Base-by-base conservation (phyloP, 2,329 filamentous ascomycete species). In the Juglanconis sp. region DNA sequence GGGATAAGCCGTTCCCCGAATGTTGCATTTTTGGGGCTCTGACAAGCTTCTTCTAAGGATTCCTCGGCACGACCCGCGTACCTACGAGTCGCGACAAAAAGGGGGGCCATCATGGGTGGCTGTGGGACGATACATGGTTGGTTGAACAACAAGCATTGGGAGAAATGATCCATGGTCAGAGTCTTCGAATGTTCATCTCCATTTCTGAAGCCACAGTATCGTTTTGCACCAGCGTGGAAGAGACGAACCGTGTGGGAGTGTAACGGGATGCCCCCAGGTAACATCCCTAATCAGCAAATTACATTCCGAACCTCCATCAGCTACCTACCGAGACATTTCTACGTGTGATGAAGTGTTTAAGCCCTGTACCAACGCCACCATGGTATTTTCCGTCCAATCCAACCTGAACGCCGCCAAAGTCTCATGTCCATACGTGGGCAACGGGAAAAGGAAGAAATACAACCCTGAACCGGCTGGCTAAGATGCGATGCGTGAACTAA, bases 321-420 rank as follows among this genome's bases (percentile, higher is more conserved):
- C n/a, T 51, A 17, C 40, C 47, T 61, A 48, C 47, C 34, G 30
- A 10, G 30, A 38, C 17, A 52, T 49, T 32, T 47, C 48, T 57
- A 57, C n/a, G 17, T 47, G 15, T 24, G 34, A 32, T 35, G 8
- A 46, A 35, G 15, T 54, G 40, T 38, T n/a, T 42, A 13, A 5
- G 30, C n/a, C 40, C n/a, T 57, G 49, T 47, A 24, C 46, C 32
- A 53, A 56, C 60, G 56, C 56, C 56, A 36, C 57, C 52, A 56
- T 59, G 56, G 56, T 62, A 59, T 62, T 59, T 59, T 48, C 48
- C 44, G 7, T 53, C 53, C 56, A 44, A 6, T 17, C 7, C 17
- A 44, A 54, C 61, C 52, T 9, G 24, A 54, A 44, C 40, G 40
- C 40, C 52, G 52, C 40, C 52, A 35, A 47, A 10, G n/a, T 32